Evolutionary conservation across 345 rosid genomes (phyloP).

Genomic region (Euphorbia peplus): DNA sequence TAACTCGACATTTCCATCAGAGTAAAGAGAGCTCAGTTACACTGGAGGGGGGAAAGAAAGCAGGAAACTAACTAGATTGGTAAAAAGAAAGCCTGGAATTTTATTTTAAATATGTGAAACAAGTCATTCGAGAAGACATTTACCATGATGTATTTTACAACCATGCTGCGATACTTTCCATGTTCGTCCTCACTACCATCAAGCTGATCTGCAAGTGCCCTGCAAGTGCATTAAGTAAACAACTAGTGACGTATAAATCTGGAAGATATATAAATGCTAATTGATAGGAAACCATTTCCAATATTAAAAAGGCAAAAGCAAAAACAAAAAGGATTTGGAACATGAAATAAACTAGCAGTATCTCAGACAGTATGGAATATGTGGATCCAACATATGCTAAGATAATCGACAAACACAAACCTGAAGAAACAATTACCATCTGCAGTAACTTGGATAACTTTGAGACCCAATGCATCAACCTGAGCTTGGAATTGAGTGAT

Average conservation of each 20-base stretch:
- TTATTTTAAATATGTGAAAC: background rate
- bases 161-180: conserved; percentile 64
- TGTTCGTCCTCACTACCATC: conserved; percentile 83
- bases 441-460: conserved; percentile 71
- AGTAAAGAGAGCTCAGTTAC: conserved; percentile 10
- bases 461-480: conserved; percentile 67
- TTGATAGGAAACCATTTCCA: background rate
- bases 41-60: background rate
- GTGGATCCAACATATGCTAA: background rate
- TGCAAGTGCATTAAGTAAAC: conserved; percentile 36
- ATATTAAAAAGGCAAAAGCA: background rate
- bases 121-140: conserved; percentile 5
- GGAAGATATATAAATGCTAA: background rate
- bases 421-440: conserved; percentile 99
- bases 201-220: conserved; percentile 89
- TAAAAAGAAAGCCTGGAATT: background rate
- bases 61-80: background rate
- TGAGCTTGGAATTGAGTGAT: conserved; percentile 54
- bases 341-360: background rate
- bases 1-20: conserved; percentile 1
- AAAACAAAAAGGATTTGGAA: background rate
- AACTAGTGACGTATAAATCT: conserved; percentile 22
- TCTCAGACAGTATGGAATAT: background rate
- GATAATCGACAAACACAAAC: conserved; percentile 40
- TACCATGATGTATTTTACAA: conserved; percentile 71